Percentiles rank a stretch among this genome's conserved stretches.
These are phyloP conservation scores for Poa annua DNA, from an alignment of 176 grass and related monocot species.

Conservation along the genomic window DNA sequence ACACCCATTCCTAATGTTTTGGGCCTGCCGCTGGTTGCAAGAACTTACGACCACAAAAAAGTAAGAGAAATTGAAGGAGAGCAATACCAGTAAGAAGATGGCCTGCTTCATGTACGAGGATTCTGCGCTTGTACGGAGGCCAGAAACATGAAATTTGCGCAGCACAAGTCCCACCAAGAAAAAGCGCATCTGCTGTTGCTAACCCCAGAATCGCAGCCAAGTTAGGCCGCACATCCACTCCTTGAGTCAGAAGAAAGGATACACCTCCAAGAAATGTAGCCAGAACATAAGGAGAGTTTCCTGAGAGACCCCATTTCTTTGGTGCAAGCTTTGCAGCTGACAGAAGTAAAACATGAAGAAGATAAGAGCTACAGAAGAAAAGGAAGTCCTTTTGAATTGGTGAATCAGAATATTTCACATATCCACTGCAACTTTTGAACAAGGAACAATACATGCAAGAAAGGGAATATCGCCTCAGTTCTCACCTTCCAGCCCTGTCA, in stretches of 20 bases:
- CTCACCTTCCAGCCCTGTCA: constrained; percentile 89
- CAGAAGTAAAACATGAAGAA: constrained; percentile 34
- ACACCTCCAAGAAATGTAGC: constrained; percentile 67
- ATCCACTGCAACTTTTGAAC: not conserved
- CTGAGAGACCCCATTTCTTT: constrained; percentile 85
- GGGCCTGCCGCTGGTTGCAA: not conserved
- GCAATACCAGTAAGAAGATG: constrained; percentile 84
- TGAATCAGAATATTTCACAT: constrained; percentile 3
- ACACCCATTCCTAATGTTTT: not conserved
- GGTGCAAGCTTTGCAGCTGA: constrained; percentile 83
- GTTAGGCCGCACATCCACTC: constrained; percentile 77
- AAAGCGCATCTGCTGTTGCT: constrained; percentile 66
- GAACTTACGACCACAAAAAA: not conserved
- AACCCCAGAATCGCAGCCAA: constrained; percentile 73
- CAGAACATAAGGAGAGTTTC: constrained; percentile 69
- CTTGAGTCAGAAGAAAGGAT: constrained; percentile 78
- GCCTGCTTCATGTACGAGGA: constrained; percentile 94
- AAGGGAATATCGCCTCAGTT: constrained; percentile 16
- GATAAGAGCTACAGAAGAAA: constrained; percentile 15
- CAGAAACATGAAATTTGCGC: constrained; percentile 89
- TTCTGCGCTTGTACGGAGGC: constrained; percentile 79
- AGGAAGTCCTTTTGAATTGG: constrained; percentile 5
- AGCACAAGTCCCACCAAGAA: constrained; percentile 77
- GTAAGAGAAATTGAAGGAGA: constrained; percentile 18
- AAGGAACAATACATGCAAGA: not conserved